Evolutionary conservation across 176 grass and related monocot genomes (phyloP).

Genomic region (Dactylis glomerata): DNA sequence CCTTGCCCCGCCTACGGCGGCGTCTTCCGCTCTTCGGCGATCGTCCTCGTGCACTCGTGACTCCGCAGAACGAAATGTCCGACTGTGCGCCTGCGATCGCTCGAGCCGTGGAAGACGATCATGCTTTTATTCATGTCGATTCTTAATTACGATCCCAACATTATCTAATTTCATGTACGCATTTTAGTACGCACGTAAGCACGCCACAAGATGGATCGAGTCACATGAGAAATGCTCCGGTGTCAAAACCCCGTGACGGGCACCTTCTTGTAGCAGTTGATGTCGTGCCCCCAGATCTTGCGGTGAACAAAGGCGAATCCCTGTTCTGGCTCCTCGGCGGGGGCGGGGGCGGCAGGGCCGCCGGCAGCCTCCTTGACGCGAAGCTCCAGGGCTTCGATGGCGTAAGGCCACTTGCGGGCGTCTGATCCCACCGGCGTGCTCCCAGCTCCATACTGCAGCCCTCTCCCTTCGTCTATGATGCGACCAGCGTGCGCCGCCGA

Average conservation of each 20-base stretch:
- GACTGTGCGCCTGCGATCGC: too few species aligned
- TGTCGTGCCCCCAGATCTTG: not conserved
- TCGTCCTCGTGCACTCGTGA: too few species aligned
- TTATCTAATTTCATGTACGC: not conserved
- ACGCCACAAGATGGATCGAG: not conserved
- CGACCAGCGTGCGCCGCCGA: not conserved
- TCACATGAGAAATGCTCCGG: not conserved
- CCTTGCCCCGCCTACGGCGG: too few species aligned
- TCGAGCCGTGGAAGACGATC: not conserved
- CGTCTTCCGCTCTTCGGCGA: too few species aligned
- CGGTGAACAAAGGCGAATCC: not conserved
- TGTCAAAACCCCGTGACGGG: not conserved
- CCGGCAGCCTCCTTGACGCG: not conserved
- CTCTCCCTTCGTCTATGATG: not conserved
- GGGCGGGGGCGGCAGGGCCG: not conserved
- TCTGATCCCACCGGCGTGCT: not conserved
- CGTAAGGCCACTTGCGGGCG: not conserved
- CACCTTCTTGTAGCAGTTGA: slow-evolving; percentile 12
- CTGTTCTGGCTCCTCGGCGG: not conserved
- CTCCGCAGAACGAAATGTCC: too few species aligned
- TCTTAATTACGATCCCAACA: not conserved
- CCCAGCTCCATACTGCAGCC: not conserved
- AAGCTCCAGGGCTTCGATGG: not conserved
- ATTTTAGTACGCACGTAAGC: not conserved
- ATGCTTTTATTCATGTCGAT: not conserved